phyloP scores from a whole-genome alignment of 345 rosid genomes.

The Adansonia digitata region DNA sequence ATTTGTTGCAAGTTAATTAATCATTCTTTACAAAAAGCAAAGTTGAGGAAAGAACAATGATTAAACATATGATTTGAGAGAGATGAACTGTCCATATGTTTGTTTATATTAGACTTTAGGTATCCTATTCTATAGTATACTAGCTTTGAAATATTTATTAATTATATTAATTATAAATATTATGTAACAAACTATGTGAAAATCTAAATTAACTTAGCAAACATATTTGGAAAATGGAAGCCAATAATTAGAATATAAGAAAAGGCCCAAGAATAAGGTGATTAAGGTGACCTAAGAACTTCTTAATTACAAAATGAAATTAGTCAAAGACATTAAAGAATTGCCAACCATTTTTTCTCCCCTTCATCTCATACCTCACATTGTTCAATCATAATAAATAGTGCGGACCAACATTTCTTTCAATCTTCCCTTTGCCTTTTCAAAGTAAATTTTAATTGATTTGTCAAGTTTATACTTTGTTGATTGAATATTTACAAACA shows the following conservation, averaged over 20 bases:
- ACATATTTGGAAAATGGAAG: not conserved
- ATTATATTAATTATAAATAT: too few relatives aligned
- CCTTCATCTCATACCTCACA: not conserved
- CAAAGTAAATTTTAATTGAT: not conserved
- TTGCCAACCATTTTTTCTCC: not conserved
- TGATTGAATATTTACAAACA: too few relatives aligned
- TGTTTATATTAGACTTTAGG: not conserved
- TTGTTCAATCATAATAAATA: not conserved
- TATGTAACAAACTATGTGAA: too few relatives aligned
- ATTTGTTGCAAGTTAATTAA: not conserved
- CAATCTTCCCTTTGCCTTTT: not conserved
- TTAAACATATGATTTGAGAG: conserved; percentile 16
- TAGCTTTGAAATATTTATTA: too few relatives aligned
- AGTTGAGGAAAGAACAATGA: conserved; percentile 1
- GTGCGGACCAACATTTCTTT: not conserved
- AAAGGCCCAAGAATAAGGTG: not conserved
- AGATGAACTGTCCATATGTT: not conserved
- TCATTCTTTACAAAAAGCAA: not conserved
- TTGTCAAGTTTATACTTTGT: not conserved
- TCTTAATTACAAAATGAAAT: not conserved
- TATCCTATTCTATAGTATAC: too few relatives aligned
- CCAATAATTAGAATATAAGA: not conserved
- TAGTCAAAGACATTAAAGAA: not conserved
- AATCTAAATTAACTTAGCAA: not conserved
- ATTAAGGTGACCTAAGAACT: not conserved